Evolutionary conservation across 2,329 filamentous ascomycete genomes (phyloP), one percentile per base, ranked within the genome.

Genomic region (Aspergillus ibericus): DNA sequence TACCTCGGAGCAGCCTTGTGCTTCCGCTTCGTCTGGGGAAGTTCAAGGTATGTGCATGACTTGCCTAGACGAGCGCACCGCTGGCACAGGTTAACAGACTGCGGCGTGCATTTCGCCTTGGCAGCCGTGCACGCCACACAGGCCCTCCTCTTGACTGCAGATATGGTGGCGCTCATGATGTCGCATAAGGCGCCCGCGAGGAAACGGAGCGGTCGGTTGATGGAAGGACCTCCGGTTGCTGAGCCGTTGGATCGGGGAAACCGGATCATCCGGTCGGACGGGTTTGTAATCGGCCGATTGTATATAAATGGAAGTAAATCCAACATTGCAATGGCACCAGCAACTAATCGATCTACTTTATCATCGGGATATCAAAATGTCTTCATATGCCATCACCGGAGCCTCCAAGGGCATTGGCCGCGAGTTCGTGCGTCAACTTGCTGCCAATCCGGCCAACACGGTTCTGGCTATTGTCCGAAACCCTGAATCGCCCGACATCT

Each of bases 401-500:
- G 61, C 72, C 42, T 66, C 65, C 51, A 67, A 69, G 47, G 75
- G 75, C 55, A 54, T 77, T 35, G 74, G 74, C 42, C 68, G 67
- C 9, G 72, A 70, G 36, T 63, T 75, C 27, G 63, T 67, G 16
- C 62, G 61, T 27, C 68, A 73, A 59, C 70, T 77, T 35, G 58
- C 66, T 51, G 65, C 54, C 65, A 61, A 69, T 53, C 40, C 64
- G 7, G 62, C 68, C 49, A 75, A 75, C 65, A 77, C 70, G 9
- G 69, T 80, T 46, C 66, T 80, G 40, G 76, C 73, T 20, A 63
- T 79, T 22, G 77, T 78, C 34, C 74, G 78, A 55, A 68, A 71
- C 58, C 63, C 65, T 22, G 61, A 69, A 29, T 67, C 71, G 5
- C 36, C 62, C 29, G 59, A 71, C 2, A 52, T 50, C 16, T 40